These are phyloP conservation scores for Alternaria ventricosa DNA, from an alignment of 2,329 filamentous ascomycete genomes.

Conservation along the genomic window DNA sequence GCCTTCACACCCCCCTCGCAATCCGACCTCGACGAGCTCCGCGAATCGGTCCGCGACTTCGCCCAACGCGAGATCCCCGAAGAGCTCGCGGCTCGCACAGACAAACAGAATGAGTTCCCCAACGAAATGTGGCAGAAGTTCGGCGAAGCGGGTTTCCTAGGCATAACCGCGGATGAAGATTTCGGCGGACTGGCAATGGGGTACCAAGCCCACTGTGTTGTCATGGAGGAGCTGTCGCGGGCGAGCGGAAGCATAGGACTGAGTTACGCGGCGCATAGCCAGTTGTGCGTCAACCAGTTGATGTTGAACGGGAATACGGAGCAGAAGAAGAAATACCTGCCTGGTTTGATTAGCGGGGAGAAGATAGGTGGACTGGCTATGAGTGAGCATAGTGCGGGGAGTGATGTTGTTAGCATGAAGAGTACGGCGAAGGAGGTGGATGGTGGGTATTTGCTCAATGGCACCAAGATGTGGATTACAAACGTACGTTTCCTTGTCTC, in stretches of 20 bases:
- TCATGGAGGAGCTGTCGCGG: slow-evolving; percentile 92
- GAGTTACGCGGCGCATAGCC: slow-evolving; percentile 94
- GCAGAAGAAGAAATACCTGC: slow-evolving; percentile 83
- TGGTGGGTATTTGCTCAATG: slow-evolving; percentile 84
- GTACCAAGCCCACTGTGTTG: slow-evolving; percentile 94
- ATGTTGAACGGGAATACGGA: slow-evolving; percentile 82
- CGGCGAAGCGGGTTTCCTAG: slow-evolving; percentile 87
- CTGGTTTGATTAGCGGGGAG: slow-evolving; percentile 79
- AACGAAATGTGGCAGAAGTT: slow-evolving; percentile 92
- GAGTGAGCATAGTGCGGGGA: slow-evolving; percentile 89
- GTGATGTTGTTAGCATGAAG: slow-evolving; percentile 96
- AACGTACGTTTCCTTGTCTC: slow-evolving; percentile 64
- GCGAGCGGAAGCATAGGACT: slow-evolving; percentile 86
- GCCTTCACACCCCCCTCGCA: slow-evolving; percentile 72
- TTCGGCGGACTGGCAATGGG: slow-evolving; percentile 90
- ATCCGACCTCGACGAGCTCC: slow-evolving; percentile 78
- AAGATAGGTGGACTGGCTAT: slow-evolving; percentile 90
- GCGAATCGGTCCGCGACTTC: slow-evolving; percentile 88
- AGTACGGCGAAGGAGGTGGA: slow-evolving; percentile 80
- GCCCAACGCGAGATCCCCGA: slow-evolving; percentile 83
- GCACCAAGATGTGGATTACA: slow-evolving; percentile 99
- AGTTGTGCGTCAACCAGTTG: slow-evolving; percentile 95
- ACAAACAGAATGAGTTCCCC: slow-evolving; percentile 87
- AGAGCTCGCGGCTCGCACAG: slow-evolving; percentile 81
- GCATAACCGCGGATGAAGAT: slow-evolving; percentile 91